Evolutionary conservation across 805 yeast species (phyloP), one percentile per base, ranked within the genome.

Genomic region (Blastobotrys muscicola): DNA sequence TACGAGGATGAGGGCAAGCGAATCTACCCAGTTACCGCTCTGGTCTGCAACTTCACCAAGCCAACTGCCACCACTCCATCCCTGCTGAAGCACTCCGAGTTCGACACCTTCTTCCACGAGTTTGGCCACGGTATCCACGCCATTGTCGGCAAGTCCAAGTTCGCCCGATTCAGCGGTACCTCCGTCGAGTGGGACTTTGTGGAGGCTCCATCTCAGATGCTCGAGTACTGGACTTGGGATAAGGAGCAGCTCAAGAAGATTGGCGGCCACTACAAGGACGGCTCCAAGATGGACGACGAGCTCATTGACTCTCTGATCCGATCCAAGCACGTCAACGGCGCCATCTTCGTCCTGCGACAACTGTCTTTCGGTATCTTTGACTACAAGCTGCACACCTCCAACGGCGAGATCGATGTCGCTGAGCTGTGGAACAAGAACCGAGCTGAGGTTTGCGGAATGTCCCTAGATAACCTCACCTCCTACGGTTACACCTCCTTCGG

Each of bases 151-250:
- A 68, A 72, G 48, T 80, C 89, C 23, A 67, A 66, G 45, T 78
- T 74, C 51, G 70, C 82, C 2, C 70, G 80, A 49, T 85, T 84
- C 64, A 82, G 77, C 56, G 94, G 94, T 15, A 80, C 89, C 29
- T 68, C 74, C 33, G 90, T 83, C 37, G 77, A 82, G 33, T 72
- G 92, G 73, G 95, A 85, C 64, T 85, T 85, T 64, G 94, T 85
- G 40, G 95, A 85, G 63, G 85, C 90, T 46, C 95, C 95, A 23
- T 85, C 94, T 1, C 95, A 85, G 66, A 76, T 85, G 79, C 68
- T 85, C 53, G 95, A 85, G 62, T 82, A 77, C 61, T 85, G 92
- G 85, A 81, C 89, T 33, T 85, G 95, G 94, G 74, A 80, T 43
- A 70, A 70, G 43, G 65, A 70, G 33, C 80, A 78, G 60, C 67